phyloP scores from a whole-genome alignment of 164 flowering plant species.

The Magnolia changhungtana region DNA sequence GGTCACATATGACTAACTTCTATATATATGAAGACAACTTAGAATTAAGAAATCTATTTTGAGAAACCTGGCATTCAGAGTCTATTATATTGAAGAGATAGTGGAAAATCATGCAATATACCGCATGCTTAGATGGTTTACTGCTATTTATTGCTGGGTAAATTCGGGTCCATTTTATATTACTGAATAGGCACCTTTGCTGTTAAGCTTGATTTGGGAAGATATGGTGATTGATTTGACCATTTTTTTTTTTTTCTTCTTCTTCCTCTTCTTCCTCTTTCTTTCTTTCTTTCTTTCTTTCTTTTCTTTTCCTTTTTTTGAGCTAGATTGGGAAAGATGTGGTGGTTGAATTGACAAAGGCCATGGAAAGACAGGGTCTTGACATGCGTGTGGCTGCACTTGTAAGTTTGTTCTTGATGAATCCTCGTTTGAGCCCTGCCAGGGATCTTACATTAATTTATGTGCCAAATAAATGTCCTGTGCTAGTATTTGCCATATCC shows the following conservation, averaged over 20 bases:
- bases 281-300: neutral
- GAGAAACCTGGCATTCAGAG: no score
- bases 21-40: no score
- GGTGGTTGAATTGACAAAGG: slow-evolving; percentile 60
- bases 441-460: neutral
- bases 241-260: neutral
- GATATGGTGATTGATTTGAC: no score
- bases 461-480: neutral
- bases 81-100: no score
- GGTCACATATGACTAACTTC: no score
- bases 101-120: no score
- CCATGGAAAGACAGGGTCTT: slow-evolving; percentile 63
- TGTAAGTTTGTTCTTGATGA: slow-evolving; percentile 34
- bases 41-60: no score
- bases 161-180: no score
- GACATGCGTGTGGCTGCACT: slow-evolving; percentile 79
- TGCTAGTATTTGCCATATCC: neutral
- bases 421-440: neutral
- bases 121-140: no score
- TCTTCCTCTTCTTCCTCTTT: neutral
- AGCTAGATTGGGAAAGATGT: slow-evolving; percentile 71
- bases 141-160: no score
- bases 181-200: no score
- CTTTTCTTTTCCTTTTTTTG: neutral
- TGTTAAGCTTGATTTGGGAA: no score